Evolutionary conservation across 2,329 filamentous ascomycete species (phyloP), one percentile per base, ranked within the genome.

Genomic region (Colletotrichum lupini): DNA sequence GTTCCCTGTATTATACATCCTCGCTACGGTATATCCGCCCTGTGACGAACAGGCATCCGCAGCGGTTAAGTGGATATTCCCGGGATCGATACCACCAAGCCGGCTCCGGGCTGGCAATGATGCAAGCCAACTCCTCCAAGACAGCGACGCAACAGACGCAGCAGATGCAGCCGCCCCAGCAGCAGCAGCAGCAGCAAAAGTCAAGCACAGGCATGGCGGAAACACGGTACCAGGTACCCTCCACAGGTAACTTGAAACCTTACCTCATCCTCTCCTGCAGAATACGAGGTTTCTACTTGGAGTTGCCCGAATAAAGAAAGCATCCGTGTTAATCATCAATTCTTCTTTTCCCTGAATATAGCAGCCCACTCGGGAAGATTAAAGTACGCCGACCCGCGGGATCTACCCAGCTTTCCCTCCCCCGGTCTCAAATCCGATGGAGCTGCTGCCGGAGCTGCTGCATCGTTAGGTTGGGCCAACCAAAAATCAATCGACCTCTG

Each of bases 391-490:
- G 88, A 90, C 78, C 90, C 93, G 56, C 87, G 91, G 78, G 91
- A 94, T 77, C 88, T 97, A 26, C 94, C 94, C 49, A 93, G 92
- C 78, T 96, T 88, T 78, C 93, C 94, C 14, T 91, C 92, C 11
- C 81, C 87, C 70, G 92, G 93, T 49, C 86, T 94, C 71, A 83
- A 81, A 67, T 77, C 85, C 57, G 85, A 88, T 76, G 85, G 84
- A 77, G 86, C 87, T 64, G 94, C 94, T 69, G 94, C 94, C 73
- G 90, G 92, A 76, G 91, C 93, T 68, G 95, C 94, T 67, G 94
- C 94, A 53, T 90, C 88, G 64, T 85, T 96, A 58, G 94, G 94
- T 63, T 93, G 94, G 86, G 87, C 90, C 61, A 93, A 90, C 78
- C 90, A 90, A 77, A 93, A 90, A 79, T 81, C 90, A 3, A 85